These are phyloP conservation scores for Agrocybe praecox DNA, from an alignment of 768 basidiomycete species.

Conservation along the genomic window DNA sequence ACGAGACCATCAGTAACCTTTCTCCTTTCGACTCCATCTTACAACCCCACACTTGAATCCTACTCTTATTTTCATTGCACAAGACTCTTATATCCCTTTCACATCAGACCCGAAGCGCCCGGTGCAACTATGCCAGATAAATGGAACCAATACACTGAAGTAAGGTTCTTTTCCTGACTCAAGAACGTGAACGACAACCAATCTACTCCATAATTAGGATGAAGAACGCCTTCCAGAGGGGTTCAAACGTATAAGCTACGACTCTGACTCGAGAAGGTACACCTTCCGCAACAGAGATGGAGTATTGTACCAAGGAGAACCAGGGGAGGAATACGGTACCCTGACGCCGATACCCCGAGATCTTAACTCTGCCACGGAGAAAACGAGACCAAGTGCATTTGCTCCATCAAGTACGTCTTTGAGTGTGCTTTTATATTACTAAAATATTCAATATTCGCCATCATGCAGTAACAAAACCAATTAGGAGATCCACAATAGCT, in stretches of 20 bases:
- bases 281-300: constrained; percentile 50
- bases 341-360: constrained; percentile 35
- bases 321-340: constrained; percentile 46
- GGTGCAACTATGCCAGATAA: no score
- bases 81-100: no score
- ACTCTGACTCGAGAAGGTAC: constrained; percentile 53
- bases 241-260: constrained; percentile 52
- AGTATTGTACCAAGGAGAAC: constrained; percentile 43
- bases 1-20: no score
- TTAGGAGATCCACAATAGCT: constrained; percentile 8
- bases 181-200: no score
- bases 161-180: neutral
- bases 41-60: no score
- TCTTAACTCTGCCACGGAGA: constrained; percentile 7
- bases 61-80: no score
- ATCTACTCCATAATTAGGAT: constrained; percentile 28
- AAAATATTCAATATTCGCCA: no score
- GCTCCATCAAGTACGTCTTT: constrained; percentile 23
- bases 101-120: no score
- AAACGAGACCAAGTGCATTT: constrained; percentile 23
- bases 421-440: no score
- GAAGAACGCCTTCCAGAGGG: constrained; percentile 44
- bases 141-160: neutral
- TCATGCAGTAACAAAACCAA: neutral
- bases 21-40: no score